Conservation (phyloP, 1,284 basidiomycete species). For the Gymnopus androsaceus region DNA sequence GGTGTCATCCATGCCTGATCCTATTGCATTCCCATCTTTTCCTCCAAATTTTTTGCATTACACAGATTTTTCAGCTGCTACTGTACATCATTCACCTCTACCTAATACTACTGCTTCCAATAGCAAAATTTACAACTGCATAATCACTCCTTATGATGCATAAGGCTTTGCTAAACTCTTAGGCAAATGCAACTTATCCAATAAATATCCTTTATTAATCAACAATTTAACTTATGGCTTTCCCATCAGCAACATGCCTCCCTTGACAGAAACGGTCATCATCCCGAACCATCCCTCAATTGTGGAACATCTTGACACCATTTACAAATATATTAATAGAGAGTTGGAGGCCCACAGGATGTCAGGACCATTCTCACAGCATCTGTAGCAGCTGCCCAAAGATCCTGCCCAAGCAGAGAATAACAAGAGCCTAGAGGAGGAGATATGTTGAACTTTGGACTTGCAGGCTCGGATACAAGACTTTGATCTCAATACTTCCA, state of each 20-base stretch:
- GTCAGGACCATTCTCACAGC: conserved; percentile 5
- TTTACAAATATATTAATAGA: conserved; percentile 3
- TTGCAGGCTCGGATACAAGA: not conserved
- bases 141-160: too few species aligned
- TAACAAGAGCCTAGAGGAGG: conserved; percentile 22
- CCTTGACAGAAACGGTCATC: conserved; percentile 11
- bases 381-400: too few species aligned
- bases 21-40: too few species aligned
- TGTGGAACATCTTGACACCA: not conserved
- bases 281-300: conserved; percentile 14
- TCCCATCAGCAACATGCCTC: conserved; percentile 18
- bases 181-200: conserved; percentile 17
- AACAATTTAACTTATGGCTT: conserved; percentile 19
- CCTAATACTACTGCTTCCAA: too few species aligned
- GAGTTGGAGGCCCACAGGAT: not conserved
- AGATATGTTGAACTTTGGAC: conserved; percentile 25
- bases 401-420: conserved; percentile 20
- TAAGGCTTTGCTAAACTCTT: too few species aligned
- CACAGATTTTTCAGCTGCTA: too few species aligned
- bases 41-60: too few species aligned
- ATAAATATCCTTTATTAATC: conserved; percentile 31
- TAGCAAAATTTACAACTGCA: too few species aligned
- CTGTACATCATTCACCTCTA: too few species aligned
- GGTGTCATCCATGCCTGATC: too few species aligned
- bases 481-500: not conserved